phyloP scores from a whole-genome alignment of 2,329 filamentous ascomycete genomes.

The Penicillium sclerotiorum region DNA sequence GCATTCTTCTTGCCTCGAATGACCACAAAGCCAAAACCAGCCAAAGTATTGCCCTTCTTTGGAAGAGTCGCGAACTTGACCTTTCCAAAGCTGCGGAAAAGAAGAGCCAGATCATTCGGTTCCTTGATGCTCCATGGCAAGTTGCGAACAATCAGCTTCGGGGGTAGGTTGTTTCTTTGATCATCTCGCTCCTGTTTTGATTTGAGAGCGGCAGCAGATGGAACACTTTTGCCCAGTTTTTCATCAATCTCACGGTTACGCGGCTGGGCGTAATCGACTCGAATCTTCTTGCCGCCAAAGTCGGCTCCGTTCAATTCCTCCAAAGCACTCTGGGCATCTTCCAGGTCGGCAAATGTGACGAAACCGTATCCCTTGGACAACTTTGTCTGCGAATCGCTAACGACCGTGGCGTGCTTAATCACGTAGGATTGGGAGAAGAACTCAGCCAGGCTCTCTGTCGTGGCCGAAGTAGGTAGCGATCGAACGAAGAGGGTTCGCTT shows the following conservation, averaged over 20 bases:
- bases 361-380: constrained; percentile 91
- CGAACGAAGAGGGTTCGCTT: constrained; percentile 84
- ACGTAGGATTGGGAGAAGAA: constrained; percentile 94
- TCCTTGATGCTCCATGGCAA: constrained; percentile 94
- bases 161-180: constrained; percentile 62
- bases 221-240: constrained; percentile 48
- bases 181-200: constrained; percentile 54
- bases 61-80: constrained; percentile 86
- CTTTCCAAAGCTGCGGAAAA: constrained; percentile 89
- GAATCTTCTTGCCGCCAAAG: constrained; percentile 79
- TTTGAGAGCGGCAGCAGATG: constrained; percentile 39
- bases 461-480: constrained; percentile 75
- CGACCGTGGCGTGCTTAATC: constrained; percentile 93
- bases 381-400: constrained; percentile 82
- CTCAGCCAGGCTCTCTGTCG: constrained; percentile 78
- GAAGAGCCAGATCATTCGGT: constrained; percentile 72
- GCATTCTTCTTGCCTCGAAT: constrained; percentile 88
- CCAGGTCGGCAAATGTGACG: constrained; percentile 91
- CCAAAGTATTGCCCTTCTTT: constrained; percentile 69
- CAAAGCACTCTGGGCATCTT: constrained; percentile 81
- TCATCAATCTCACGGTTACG: constrained; percentile 69
- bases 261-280: constrained; percentile 84
- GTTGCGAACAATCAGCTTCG: constrained; percentile 87
- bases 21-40: constrained; percentile 91
- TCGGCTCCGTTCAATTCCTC: constrained; percentile 77